Conservation (phyloP, 2,329 filamentous ascomycete species). For the Thielaviopsis punctulata region DNA sequence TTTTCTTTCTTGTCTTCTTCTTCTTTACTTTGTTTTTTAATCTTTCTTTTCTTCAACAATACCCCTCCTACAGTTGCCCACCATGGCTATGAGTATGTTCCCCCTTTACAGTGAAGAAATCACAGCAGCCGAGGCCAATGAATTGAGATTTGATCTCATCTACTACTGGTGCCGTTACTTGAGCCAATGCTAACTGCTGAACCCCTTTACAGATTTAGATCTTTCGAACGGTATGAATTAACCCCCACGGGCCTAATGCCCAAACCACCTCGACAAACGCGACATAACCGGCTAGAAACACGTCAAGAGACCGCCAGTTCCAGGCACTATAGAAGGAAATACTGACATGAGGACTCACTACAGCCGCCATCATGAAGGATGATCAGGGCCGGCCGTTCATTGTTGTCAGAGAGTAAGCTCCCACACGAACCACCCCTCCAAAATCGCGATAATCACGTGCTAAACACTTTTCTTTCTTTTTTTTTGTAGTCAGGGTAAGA, state of each 20-base stretch:
- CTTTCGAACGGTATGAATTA: conserved; percentile 55
- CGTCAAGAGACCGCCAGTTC: neutral
- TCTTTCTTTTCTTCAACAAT: conserved; percentile 2
- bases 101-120: neutral
- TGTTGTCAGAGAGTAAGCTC: conserved; percentile 78
- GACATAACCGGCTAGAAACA: neutral
- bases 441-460: conserved; percentile 13
- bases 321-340: neutral
- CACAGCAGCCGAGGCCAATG: neutral
- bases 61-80: conserved; percentile 14
- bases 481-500: conserved; percentile 66
- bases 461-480: conserved; percentile 12
- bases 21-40: neutral
- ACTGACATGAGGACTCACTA: conserved; percentile 10
- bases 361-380: conserved; percentile 74
- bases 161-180: neutral
- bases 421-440: conserved; percentile 4
- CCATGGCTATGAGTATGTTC: conserved; percentile 24
- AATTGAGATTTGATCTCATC: neutral
- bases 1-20: neutral
- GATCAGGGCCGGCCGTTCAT: conserved; percentile 96
- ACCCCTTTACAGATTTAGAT: conserved; percentile 47
- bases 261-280: conserved; percentile 12
- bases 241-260: conserved; percentile 4
- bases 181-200: conserved; percentile 1